These are phyloP conservation scores for Psidium guajava DNA, from an alignment of 345 rosid species.

Conservation along the genomic window DNA sequence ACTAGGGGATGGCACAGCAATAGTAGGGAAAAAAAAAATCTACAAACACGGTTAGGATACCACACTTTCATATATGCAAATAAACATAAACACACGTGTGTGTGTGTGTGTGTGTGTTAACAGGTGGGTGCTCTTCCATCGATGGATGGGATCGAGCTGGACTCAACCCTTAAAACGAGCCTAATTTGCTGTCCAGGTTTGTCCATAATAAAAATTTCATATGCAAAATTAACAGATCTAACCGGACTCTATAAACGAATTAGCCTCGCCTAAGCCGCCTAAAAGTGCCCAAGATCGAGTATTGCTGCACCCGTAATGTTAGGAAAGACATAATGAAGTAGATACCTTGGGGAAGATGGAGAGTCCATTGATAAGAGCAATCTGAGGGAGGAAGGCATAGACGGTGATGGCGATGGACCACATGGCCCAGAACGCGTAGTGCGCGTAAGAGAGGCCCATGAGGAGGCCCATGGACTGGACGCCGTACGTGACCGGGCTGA, in stretches of 20 bases:
- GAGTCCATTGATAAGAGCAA: conserved; percentile 36
- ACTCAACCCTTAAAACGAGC: background rate
- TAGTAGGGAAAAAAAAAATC: background rate
- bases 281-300: background rate
- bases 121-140: background rate
- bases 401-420: conserved; percentile 32
- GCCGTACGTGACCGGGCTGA: conserved; percentile 37
- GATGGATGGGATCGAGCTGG: background rate
- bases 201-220: background rate
- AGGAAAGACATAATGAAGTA: background rate
- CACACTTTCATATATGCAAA: background rate
- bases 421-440: conserved; percentile 36
- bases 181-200: background rate
- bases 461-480: conserved; percentile 22
- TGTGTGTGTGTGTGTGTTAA: too few relatives aligned
- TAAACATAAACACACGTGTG: too few relatives aligned
- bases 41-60: background rate
- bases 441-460: conserved; percentile 23
- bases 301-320: background rate
- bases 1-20: background rate
- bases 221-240: background rate
- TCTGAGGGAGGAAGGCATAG: conserved; percentile 59
- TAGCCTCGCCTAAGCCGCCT: background rate
- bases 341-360: conserved; percentile 12
- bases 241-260: background rate